A percentile compares a stretch with the other conserved stretches of the same genome.
Evolutionary conservation across 169 alveolate species (phyloP).

Genomic region (Eimeria necatrix): DNA sequence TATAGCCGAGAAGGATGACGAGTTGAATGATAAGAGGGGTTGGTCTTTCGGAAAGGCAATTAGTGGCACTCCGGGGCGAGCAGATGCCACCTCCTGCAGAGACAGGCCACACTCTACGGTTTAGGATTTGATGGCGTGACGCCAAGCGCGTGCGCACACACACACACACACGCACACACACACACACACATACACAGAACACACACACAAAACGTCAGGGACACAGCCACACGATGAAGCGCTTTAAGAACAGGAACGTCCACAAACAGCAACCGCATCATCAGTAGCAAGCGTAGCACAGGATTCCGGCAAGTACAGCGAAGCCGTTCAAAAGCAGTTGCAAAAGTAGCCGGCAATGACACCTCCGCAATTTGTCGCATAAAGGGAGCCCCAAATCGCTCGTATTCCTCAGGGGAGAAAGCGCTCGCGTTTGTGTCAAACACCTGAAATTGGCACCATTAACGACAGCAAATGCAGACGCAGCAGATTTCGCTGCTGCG

Average conservation of each 20-base stretch:
- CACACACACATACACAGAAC: neutral
- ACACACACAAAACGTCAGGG: neutral
- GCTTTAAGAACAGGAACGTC: neutral
- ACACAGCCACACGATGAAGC: neutral
- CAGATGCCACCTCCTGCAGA: slow-evolving; percentile 69
- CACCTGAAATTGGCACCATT: slow-evolving; percentile 60
- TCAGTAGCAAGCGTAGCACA: neutral
- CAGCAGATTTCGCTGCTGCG: neutral
- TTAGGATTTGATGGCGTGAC: too few species aligned
- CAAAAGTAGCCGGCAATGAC: neutral
- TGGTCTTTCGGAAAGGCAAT: slow-evolving; percentile 82
- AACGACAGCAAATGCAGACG: neutral
- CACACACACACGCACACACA: too few species aligned
- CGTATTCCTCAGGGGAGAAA: slow-evolving; percentile 71
- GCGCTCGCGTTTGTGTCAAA: slow-evolving; percentile 82
- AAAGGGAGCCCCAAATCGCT: slow-evolving; percentile 73
- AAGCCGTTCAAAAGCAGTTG: neutral
- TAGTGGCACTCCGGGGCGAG: slow-evolving; percentile 76
- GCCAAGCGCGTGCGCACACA: too few species aligned
- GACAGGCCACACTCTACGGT: neutral
- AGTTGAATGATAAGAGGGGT: slow-evolving; percentile 48
- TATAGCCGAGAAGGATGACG: slow-evolving; percentile 78
- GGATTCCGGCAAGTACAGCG: neutral
- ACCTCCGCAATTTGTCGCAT: slow-evolving; percentile 77
- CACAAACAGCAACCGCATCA: neutral